Evolutionary conservation across 805 yeast genomes (phyloP).

Genomic region (Wickerhamomyces xylosicus): DNA sequence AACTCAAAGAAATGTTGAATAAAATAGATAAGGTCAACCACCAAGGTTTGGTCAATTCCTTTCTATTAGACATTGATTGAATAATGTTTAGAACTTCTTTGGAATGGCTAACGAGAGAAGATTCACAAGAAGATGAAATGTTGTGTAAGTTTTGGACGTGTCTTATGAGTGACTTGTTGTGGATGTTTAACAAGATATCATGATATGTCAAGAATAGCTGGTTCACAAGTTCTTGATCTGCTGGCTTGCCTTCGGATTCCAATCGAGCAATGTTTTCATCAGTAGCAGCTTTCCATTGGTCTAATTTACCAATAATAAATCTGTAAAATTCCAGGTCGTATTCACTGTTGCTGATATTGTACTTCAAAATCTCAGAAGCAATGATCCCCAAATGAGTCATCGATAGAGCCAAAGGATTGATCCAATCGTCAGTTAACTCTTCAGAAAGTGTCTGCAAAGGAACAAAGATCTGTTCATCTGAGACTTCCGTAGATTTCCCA

Average conservation of each 20-base stretch:
- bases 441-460: constrained; percentile 16
- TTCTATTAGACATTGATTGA: constrained; percentile 20
- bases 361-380: constrained; percentile 26
- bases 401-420: constrained; percentile 34
- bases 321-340: constrained; percentile 15
- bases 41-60: constrained; percentile 37
- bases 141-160: too few relatives aligned
- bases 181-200: constrained; percentile 11
- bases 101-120: constrained; percentile 24
- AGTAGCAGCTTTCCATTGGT: constrained; percentile 11
- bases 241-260: constrained; percentile 7
- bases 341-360: constrained; percentile 2
- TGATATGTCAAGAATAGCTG: constrained; percentile 16
- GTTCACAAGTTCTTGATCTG: constrained; percentile 10
- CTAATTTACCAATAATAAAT: constrained; percentile 9
- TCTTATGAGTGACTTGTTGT: constrained; percentile 11
- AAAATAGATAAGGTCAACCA: constrained; percentile 34
- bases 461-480: constrained; percentile 27
- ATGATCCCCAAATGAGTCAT: constrained; percentile 33
- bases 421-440: constrained; percentile 24
- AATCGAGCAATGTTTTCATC: background rate
- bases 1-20: constrained; percentile 32
- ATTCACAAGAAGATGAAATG: too few relatives aligned
- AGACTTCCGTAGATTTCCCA: constrained; percentile 32
- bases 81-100: constrained; percentile 23